Base-by-base conservation (phyloP, 2,329 filamentous ascomycete species). In the Pseudogymnoascus sp. region DNA sequence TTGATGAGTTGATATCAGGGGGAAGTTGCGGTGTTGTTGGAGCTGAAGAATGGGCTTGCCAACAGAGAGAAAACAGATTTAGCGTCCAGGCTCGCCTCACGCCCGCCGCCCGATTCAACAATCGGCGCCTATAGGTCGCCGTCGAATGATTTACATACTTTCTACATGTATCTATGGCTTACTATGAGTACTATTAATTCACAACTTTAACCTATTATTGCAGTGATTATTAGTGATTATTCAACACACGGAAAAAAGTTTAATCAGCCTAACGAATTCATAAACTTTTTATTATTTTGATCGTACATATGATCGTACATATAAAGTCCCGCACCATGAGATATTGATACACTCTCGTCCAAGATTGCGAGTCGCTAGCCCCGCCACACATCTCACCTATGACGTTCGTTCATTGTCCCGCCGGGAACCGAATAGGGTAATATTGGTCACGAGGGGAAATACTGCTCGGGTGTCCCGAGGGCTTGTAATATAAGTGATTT, bases 71-170 rank as follows among this genome's bases (percentile, higher is more conserved):
- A 55, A 55, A 55, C 48, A 35, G 48, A 55, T 55, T 55, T 55
- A 55, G 48, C 48, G 48, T 55, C 48, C 48, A 55, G 48, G n/a
- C 48, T 55, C 48, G 48, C 48, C 48, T 55, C 48, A 55, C 48
- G 48, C 29, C 29, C 48, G 29, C 48, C 27, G 29, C 48, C 29
- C 48, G 10, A 33, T 21, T 4, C 48, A 51, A 51, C 44, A 51
- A 31, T 33, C 48, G 48, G 48, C 48, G 48, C 48, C 48, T 55
- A 55, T 55, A 33, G 48, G 48, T 55, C 48, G 27, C 15, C 29
- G 48, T 33, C 48, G 15, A 33, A 55, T 33, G 48, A 55, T 55
- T n/a, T 38, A n/a, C 35, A 31, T 51, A 31, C 44, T 31, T 55
- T 55, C 48, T 33, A 55, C 48, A 55, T 55, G 48, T 6, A 33